A percentile compares a stretch with the other conserved stretches of the same genome.
These are phyloP conservation scores for Zygnema cylindricum DNA, from an alignment of 139 green algal genomes.

Conservation along the genomic window DNA sequence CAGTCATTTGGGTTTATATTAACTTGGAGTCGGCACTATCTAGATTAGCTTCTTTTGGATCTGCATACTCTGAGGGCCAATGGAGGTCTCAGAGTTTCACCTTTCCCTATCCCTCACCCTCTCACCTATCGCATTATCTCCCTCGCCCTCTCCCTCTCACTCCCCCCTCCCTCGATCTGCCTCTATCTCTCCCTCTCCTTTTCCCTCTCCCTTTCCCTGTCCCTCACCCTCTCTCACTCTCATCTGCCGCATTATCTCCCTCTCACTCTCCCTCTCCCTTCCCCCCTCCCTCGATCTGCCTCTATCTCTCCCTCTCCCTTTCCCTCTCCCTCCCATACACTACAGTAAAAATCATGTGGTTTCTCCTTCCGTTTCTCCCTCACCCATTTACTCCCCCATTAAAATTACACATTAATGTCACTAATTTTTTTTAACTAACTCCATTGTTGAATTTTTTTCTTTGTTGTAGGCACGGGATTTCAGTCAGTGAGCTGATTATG, in stretches of 20 bases:
- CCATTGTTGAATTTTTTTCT: no score
- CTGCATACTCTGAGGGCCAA: background rate
- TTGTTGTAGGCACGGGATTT: no score
- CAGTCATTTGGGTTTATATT: no score
- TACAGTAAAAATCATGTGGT: no score
- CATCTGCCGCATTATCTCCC: no score
- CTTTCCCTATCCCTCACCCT: background rate
- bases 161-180: background rate
- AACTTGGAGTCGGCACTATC: no score
- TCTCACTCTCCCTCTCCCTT: background rate
- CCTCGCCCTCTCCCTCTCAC: background rate
- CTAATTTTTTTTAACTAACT: background rate
- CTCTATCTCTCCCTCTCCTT: background rate
- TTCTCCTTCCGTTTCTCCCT: conserved; percentile 25
- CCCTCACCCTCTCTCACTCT: background rate
- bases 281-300: conserved; percentile 3
- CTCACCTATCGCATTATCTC: background rate
- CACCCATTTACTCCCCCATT: conserved; percentile 8
- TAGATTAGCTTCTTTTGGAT: no score
- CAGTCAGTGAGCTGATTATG: no score
- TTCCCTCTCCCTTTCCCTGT: background rate
- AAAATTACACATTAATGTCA: background rate
- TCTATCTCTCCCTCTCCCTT: conserved; percentile 14
- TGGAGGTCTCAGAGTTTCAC: background rate
- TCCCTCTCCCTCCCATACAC: conserved; percentile 14